A percentile compares a stretch with the other conserved stretches of the same genome.
phyloP scores from a whole-genome alignment of 305 asterid genomes.

The Petunia hybrid region DNA sequence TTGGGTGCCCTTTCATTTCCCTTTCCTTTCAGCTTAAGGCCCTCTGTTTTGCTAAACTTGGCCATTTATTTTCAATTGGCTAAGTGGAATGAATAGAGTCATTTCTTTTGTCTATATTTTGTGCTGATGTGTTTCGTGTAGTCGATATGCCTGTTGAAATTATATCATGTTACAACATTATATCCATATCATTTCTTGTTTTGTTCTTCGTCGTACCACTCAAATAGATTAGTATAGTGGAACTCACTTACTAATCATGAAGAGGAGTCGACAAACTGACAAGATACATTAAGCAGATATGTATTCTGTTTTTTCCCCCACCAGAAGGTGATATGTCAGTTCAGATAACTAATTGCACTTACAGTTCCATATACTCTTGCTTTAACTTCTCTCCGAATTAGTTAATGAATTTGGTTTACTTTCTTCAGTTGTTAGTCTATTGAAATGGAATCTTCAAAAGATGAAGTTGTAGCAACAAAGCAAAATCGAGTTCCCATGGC shows the following conservation, averaged over 20 bases:
- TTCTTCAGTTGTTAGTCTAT: background rate
- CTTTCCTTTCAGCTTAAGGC: conserved; percentile 12
- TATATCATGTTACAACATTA: background rate
- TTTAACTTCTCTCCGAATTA: conserved; percentile 4
- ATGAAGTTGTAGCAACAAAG: conserved; percentile 21
- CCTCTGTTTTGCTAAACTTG: background rate
- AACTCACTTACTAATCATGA: background rate
- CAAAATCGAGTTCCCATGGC: conserved; percentile 52
- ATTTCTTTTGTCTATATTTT: conserved; percentile 5
- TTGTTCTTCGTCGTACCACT: background rate
- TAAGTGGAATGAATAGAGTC: background rate
- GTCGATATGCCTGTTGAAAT: background rate
- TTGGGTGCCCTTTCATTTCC: conserved; percentile 6
- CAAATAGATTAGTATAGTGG: background rate
- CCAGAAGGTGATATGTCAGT: background rate
- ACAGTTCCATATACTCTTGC: background rate
- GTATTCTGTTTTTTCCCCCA: background rate
- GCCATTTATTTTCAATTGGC: background rate
- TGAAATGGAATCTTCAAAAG: conserved; percentile 32
- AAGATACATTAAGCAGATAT: background rate
- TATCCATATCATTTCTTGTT: background rate
- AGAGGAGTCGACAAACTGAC: background rate
- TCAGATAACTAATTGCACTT: conserved; percentile 6
- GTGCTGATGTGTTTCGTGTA: background rate
- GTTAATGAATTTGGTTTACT: conserved; percentile 5